phyloP scores from a whole-genome alignment of 169 alveolate species.

The Plasmodium gallinaceum region DNA sequence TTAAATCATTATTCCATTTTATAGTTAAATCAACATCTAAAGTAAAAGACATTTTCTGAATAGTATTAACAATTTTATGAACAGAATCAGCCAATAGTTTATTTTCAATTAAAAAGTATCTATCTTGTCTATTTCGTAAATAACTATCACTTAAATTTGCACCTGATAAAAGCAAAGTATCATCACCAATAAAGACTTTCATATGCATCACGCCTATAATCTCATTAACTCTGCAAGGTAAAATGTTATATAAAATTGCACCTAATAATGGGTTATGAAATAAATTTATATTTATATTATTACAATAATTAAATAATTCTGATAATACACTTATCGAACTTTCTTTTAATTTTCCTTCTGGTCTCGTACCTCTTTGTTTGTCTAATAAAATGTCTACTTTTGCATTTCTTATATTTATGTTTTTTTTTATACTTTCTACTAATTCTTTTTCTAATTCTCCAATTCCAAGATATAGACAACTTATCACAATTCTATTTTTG shows the following conservation, averaged over 20 bases:
- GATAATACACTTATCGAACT: conserved; percentile 75
- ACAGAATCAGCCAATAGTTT: conserved; percentile 81
- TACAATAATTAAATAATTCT: conserved; percentile 54
- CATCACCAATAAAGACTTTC: conserved; percentile 84
- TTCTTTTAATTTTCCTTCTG: conserved; percentile 74
- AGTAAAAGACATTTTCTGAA: conserved; percentile 80
- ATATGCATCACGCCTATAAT: conserved; percentile 86
- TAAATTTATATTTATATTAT: conserved; percentile 75
- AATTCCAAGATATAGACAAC: conserved; percentile 83
- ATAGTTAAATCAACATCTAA: conserved; percentile 59
- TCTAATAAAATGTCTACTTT: conserved; percentile 82
- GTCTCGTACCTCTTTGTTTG: conserved; percentile 78
- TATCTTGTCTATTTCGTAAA: conserved; percentile 82
- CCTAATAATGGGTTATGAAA: conserved; percentile 85
- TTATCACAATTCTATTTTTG: conserved; percentile 78
- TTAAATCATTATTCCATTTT: conserved; percentile 82
- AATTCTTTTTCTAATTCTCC: conserved; percentile 82
- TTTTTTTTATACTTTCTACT: conserved; percentile 64
- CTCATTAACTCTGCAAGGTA: conserved; percentile 82
- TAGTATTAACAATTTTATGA: conserved; percentile 81
- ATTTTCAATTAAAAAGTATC: conserved; percentile 82
- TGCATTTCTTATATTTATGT: conserved; percentile 73
- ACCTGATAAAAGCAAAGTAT: conserved; percentile 80
- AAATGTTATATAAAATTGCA: conserved; percentile 71
- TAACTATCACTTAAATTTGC: conserved; percentile 84